These are phyloP conservation scores for Phyllosticta citrichinensis DNA, from an alignment of 2,329 filamentous ascomycete species.

Conservation along the genomic window DNA sequence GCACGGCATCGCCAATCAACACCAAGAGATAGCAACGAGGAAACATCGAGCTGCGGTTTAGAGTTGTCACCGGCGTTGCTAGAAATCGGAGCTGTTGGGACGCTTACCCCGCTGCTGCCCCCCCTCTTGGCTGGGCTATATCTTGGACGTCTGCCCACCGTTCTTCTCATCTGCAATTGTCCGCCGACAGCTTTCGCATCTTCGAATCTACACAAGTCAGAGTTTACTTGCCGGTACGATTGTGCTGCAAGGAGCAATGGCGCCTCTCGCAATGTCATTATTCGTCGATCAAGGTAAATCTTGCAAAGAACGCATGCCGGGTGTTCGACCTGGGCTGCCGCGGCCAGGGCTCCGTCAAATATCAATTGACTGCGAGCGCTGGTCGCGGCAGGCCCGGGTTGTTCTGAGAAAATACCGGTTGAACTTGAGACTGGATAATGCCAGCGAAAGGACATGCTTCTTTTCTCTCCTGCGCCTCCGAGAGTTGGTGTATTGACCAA, in stretches of 20 bases:
- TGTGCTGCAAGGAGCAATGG: conserved; percentile 10
- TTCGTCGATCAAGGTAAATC: conserved; percentile 35
- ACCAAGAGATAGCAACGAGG: background rate
- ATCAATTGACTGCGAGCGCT: conserved; percentile 11
- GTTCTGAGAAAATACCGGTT: conserved; percentile 65
- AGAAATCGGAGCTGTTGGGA: background rate
- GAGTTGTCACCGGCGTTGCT: background rate
- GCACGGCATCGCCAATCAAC: background rate
- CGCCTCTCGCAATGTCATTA: conserved; percentile 23
- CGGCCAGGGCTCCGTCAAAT: background rate
- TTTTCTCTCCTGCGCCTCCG: conserved; percentile 35
- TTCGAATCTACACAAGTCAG: background rate
- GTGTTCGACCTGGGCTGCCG: conserved; percentile 20
- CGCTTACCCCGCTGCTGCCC: conserved; percentile 9
- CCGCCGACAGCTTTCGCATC: background rate
- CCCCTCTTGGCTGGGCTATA: conserved; percentile 3
- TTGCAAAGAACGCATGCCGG: conserved; percentile 30
- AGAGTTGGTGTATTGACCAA: conserved; percentile 38
- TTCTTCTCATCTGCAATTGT: background rate
- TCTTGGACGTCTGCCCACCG: background rate
- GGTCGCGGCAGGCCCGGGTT: conserved; percentile 16
- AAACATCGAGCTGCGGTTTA: background rate
- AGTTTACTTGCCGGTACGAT: conserved; percentile 8
- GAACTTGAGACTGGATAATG: conserved; percentile 81
- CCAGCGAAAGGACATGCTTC: conserved; percentile 83